Evolutionary conservation across 2,329 filamentous ascomycete species (phyloP).

Genomic region (Lecanoromycetidae sp.): DNA sequence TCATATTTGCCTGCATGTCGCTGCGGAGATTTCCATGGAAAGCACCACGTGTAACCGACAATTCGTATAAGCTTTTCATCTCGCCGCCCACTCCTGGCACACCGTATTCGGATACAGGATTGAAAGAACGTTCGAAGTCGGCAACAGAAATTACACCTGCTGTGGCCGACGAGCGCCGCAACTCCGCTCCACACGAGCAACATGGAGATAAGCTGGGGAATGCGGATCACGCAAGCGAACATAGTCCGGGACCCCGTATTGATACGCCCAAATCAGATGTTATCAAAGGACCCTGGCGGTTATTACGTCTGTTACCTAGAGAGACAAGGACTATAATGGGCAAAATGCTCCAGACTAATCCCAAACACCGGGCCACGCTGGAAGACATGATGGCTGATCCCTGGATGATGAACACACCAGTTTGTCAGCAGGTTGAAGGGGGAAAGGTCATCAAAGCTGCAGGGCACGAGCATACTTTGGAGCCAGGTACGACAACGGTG

Average conservation of each 20-base stretch:
- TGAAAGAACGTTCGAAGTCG: slow-evolving; percentile 22
- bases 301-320: slow-evolving; percentile 73
- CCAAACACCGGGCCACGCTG: slow-evolving; percentile 70
- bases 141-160: slow-evolving; percentile 4
- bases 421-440: slow-evolving; percentile 67
- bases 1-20: slow-evolving; percentile 99
- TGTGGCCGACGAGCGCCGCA: slow-evolving; percentile 12
- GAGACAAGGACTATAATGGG: slow-evolving; percentile 85
- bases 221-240: slow-evolving; percentile 18
- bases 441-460: slow-evolving; percentile 60
- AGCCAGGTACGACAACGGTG: slow-evolving; percentile 42
- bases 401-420: slow-evolving; percentile 76
- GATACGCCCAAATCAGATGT: slow-evolving; percentile 50
- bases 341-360: slow-evolving; percentile 83
- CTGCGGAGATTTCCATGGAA: slow-evolving; percentile 95
- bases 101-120: slow-evolving; percentile 31
- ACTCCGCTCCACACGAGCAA: slow-evolving; percentile 12
- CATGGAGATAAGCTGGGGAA: not conserved
- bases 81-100: slow-evolving; percentile 66
- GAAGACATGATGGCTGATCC: slow-evolving; percentile 75
- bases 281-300: slow-evolving; percentile 84
- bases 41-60: slow-evolving; percentile 78
- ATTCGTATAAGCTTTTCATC: slow-evolving; percentile 87
- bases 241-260: not conserved
- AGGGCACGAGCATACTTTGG: slow-evolving; percentile 74